Conservation (phyloP, 305 asterid genomes). For the Fraxinus greggii region DNA sequence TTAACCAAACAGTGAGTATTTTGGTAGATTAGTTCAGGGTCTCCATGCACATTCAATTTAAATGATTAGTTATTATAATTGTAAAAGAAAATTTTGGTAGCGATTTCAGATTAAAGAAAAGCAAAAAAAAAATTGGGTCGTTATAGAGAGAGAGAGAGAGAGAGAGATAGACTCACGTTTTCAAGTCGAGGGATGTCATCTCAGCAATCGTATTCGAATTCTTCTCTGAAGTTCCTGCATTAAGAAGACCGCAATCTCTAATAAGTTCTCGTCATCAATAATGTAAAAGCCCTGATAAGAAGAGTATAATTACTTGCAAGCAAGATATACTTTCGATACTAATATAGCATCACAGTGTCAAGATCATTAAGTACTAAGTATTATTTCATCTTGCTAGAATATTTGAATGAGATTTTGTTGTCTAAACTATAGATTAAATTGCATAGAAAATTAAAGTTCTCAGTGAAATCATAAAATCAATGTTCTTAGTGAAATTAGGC, state of each 20-base stretch:
- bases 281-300: neutral
- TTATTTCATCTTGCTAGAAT: neutral
- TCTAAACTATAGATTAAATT: too few species aligned
- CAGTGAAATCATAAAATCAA: neutral
- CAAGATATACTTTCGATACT: neutral
- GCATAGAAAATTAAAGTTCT: neutral
- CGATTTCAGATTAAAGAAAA: too few species aligned
- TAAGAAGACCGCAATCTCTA: neutral
- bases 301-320: neutral
- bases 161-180: constrained; percentile 48
- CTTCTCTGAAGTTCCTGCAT: constrained; percentile 52
- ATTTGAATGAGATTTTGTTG: neutral
- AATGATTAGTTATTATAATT: too few species aligned
- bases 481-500: neutral
- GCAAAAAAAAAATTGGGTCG: too few species aligned
- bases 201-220: constrained; percentile 46
- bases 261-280: neutral
- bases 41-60: too few species aligned
- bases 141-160: neutral
- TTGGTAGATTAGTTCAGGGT: too few species aligned
- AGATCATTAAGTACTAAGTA: neutral
- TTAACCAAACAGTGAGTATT: too few species aligned
- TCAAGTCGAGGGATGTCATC: constrained; percentile 51
- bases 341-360: neutral
- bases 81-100: too few species aligned